Base-by-base conservation (phyloP, 805 yeast genomes). In the Wickerhamomyces hampshirensis region DNA sequence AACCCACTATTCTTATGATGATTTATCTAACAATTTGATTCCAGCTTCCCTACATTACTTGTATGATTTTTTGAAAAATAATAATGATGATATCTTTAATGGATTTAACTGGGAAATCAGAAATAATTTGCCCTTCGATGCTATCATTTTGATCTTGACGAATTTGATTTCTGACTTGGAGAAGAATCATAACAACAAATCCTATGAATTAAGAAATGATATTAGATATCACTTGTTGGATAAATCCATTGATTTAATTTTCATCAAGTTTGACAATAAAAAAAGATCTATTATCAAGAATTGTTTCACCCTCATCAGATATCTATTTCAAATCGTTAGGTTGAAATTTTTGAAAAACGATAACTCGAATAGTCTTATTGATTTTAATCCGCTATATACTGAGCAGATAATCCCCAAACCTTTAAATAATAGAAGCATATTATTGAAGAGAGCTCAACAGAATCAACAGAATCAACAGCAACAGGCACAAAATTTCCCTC, bases 51-150 rank as follows among this genome's bases (percentile, higher is more conserved):
- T 77, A 30, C 82, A 77, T 46, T 75, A 73, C 44, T 56, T 77
- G 43, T 71, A 72, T 46, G 75, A 73, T 40, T 77, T 76, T 47
- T 55, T 73, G 40, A 69, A 71, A 50, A 67, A 73, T 43, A 72
- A 71, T 46, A 66, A 69, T 38, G 56, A 55, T 35, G 60, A 57
- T 30, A 66, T 69, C 34, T 73, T 69, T 50, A 75, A 75, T 5
- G 66, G 69, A 38, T 77, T 63, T 53, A 77, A 76, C 46, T 77
- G 83, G 83, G 77, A 75, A 43, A 65, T 76, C 33, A 69, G 76
- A 48, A 62, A 79, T 30, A 73, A 75, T n/a, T 67, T 77, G 32
- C 84, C 84, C 3, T 61, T 76, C 34, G 81, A 77, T 53, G 74
- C 79, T 6, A 65, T 77, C 12, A 70, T 75, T 11, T 52, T 76